Percentiles rank a stretch among this genome's conserved stretches.
Conservation (phyloP, 768 basidiomycete species). For the Exidia glandulosa region DNA sequence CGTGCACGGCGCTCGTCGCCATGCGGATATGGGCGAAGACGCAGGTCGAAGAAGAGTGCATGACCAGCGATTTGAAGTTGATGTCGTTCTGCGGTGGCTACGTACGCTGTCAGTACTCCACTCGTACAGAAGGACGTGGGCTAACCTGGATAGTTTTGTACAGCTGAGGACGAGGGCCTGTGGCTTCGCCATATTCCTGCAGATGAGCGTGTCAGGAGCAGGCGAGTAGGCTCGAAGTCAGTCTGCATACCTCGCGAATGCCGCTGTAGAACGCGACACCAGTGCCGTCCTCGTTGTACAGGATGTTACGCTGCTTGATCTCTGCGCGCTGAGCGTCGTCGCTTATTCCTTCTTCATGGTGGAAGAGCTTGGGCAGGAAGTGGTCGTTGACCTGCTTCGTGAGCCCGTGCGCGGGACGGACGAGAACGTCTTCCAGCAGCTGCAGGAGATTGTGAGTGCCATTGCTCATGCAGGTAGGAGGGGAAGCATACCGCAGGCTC, state of each 20-base stretch:
- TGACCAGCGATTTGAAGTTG: constrained; percentile 12
- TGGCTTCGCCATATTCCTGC: constrained; percentile 14
- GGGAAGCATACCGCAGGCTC: constrained; percentile 9
- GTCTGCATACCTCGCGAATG: background rate
- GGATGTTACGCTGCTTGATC: constrained; percentile 14
- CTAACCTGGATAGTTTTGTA: constrained; percentile 17
- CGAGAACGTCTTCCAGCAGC: constrained; percentile 19
- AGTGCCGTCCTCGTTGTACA: constrained; percentile 12
- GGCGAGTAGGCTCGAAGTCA: background rate
- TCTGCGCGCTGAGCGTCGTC: constrained; percentile 9
- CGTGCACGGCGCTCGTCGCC: constrained; percentile 16
- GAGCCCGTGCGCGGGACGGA: constrained; percentile 16
- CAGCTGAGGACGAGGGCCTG: constrained; percentile 12
- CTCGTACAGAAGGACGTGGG: too few relatives aligned
- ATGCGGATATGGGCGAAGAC: constrained; percentile 23
- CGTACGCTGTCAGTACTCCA: too few relatives aligned
- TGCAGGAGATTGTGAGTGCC: background rate
- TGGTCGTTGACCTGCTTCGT: constrained; percentile 19
- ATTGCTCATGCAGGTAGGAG: background rate
- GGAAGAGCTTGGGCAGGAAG: constrained; percentile 15
- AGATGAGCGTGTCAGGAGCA: background rate
- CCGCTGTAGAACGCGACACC: constrained; percentile 1
- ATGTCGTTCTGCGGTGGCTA: constrained; percentile 18
- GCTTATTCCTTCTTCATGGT: constrained; percentile 10
- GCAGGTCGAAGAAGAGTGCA: constrained; percentile 13